Evolutionary conservation across 129 eudicot genomes (phyloP), one percentile per base, ranked within the genome.

Genomic region (Pittosporum tobira): DNA sequence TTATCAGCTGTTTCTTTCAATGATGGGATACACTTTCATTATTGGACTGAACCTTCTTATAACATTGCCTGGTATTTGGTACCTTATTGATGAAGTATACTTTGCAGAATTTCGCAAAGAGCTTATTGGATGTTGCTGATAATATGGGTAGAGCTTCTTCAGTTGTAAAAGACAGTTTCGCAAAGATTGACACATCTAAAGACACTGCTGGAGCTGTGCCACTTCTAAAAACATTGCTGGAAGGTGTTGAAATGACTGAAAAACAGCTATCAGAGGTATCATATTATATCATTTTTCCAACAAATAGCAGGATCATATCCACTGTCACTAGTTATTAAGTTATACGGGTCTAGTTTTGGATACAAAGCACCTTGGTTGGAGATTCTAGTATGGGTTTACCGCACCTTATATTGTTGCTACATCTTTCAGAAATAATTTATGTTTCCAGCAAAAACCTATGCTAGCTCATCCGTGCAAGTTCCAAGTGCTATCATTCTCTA

Each of bases 91-190:
- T n/a, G n/a, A 44, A 15, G 34, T 67, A 5, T 60, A 43, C 67
- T 62, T 28, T 83, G 89, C 94, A 90, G 97, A 81, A 67, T 81
- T 85, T 90, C 62, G 87, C 94, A 37, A 90, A 80, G 75, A 61
- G 84, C 61, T 79, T 90, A 62, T 64, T 90, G 73, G 97, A 85
- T 67, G 95, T 90, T 71, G 95, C 94, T 8, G 97, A 90, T 74
- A 83, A 90, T 72, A 66, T 90, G 52, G 77, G 74, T 22, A 75
- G 97, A 53, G 85, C 85, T 50, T 62, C 77, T 55, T 61, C 77
- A n/a, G 75, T 73, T 31, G 80, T 74, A 25, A 74, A 71, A 63
- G 75, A 71, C 37, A 75, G 80, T 56, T 79, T 66, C 22, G 27
- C 68, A 30, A 79, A 79, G 62, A 63, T 79, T 42, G 85, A 79